Evolutionary conservation across 495 filamentous ascomycete species (phyloP).

Genomic region (Lepraria neglecta): DNA sequence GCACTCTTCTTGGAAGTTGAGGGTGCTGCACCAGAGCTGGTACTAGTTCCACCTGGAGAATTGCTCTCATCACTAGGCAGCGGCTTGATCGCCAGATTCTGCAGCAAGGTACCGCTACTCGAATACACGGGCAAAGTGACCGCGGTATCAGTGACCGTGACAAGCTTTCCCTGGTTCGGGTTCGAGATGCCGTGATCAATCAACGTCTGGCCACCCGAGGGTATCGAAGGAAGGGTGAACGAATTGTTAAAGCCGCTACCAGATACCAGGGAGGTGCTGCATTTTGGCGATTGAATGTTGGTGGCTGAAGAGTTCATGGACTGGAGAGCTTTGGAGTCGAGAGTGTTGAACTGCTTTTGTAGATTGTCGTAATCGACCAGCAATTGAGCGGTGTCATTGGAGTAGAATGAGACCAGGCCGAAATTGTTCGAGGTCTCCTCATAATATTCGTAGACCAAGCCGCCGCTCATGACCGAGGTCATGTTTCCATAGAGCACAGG

Average conservation of each 20-base stretch:
- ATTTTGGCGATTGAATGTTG: constrained; percentile 48
- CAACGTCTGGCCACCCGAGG: constrained; percentile 46
- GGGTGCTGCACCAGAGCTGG: constrained; percentile 10
- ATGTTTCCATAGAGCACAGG: constrained; percentile 77
- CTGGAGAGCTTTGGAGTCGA: constrained; percentile 62
- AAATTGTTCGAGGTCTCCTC: constrained; percentile 69
- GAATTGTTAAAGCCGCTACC: constrained; percentile 58
- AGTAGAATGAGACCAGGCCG: constrained; percentile 66
- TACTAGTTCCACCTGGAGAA: constrained; percentile 35
- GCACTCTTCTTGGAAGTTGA: constrained; percentile 17
- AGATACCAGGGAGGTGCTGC: constrained; percentile 57
- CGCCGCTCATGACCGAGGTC: constrained; percentile 72
- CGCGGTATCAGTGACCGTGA: constrained; percentile 47
- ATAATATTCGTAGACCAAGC: constrained; percentile 82
- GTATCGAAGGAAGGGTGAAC: constrained; percentile 63
- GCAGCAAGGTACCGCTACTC: constrained; percentile 47
- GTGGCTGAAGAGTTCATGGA: constrained; percentile 49
- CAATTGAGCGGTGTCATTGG: constrained; percentile 57
- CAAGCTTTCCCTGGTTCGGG: constrained; percentile 50
- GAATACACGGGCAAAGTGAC: constrained; percentile 51
- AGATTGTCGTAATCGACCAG: constrained; percentile 71
- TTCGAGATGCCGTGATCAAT: constrained; percentile 49
- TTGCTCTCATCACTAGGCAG: constrained; percentile 49
- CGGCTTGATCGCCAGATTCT: constrained; percentile 47
- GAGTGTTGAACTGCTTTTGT: constrained; percentile 61